A percentile compares a stretch with the other conserved stretches of the same genome.
phyloP scores from a whole-genome alignment of 2,329 filamentous ascomycete species.

The Fusarium sororula region DNA sequence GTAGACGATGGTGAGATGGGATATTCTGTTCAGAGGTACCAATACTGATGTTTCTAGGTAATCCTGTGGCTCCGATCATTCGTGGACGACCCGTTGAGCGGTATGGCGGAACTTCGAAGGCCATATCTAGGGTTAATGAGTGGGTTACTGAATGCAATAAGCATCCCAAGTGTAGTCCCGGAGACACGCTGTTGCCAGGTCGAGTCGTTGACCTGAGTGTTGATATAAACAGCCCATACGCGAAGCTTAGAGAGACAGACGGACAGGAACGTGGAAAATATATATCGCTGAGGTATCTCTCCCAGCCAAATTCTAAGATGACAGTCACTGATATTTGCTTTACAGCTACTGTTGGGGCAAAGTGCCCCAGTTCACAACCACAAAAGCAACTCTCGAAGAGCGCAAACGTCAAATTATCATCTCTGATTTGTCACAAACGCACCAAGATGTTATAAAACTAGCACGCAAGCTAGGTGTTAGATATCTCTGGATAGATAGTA shows the following conservation, averaged over 20 bases:
- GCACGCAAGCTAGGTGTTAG: fast-evolving
- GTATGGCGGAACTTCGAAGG: not conserved
- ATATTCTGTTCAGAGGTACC: fast-evolving
- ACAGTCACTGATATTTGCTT: not conserved
- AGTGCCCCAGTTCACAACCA: not conserved
- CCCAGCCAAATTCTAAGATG: fast-evolving
- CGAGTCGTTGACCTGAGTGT: not conserved
- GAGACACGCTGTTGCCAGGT: not conserved
- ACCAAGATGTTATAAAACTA: not conserved
- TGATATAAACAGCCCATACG: not conserved
- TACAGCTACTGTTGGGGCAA: conserved; percentile 3
- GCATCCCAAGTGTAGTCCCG: not conserved
- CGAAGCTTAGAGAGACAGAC: not conserved
- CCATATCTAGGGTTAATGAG: not conserved
- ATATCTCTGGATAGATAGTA: conserved; percentile 7
- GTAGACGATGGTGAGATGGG: not conserved
- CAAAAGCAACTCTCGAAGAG: not conserved
- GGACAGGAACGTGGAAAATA: not conserved
- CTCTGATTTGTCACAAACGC: not conserved
- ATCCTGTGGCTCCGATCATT: not conserved
- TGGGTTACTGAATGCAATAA: not conserved
- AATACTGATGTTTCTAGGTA: not conserved
- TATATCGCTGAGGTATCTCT: not conserved
- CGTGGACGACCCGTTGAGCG: not conserved
- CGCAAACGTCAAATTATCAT: not conserved